Base-by-base conservation (phyloP, 1,284 basidiomycete species). In the Coniophora puteana region DNA sequence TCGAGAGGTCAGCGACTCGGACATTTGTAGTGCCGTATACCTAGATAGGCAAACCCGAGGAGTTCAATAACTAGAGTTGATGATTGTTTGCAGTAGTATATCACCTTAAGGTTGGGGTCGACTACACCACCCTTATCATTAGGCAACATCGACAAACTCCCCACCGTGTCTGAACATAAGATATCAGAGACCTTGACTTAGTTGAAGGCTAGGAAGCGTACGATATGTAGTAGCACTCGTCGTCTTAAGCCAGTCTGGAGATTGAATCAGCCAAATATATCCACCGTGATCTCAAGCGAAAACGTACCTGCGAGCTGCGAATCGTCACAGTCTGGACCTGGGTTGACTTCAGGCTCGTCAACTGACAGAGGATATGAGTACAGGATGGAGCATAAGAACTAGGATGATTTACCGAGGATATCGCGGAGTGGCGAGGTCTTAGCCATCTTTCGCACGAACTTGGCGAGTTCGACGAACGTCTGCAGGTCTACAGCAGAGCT, bases 121-220 rank as follows among this genome's bases (percentile, higher is more conserved):
- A 82, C 78, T 8, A 80, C 78, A 42, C 79, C 79, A 32, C 74
- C 74, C 42, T 68, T 54, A 23, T 67, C 67, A 38, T 64, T 52
- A 10, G 79, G 79, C 31, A 79, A 56, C 77, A 80, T 79, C 0
- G 76, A 65, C 40, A 65, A 69, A 3, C 53, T 57, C 3, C 62
- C 63, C n/a, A 46, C 48, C 1, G 61, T 51, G 39, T 66, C 50
- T 51, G 14, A 3, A 27, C 25, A 29, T 13, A 14, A 41, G 12
- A 16, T 31, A 18, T 16, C n/a, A 28, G 36, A 6, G 22, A 21
- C 16, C 13, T 5, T 12, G 18, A 39, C 11, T 23, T 17, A 42
- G 3, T 23, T 11, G 20, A n/a, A 33, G 25, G 13, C 13, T 7
- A 11, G 23, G 17, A 27, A 7, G 21, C 40, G 18, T 34, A 40